These are phyloP conservation scores for Termitomyces sp. DNA, from an alignment of 768 basidiomycete species.

Conservation along the genomic window DNA sequence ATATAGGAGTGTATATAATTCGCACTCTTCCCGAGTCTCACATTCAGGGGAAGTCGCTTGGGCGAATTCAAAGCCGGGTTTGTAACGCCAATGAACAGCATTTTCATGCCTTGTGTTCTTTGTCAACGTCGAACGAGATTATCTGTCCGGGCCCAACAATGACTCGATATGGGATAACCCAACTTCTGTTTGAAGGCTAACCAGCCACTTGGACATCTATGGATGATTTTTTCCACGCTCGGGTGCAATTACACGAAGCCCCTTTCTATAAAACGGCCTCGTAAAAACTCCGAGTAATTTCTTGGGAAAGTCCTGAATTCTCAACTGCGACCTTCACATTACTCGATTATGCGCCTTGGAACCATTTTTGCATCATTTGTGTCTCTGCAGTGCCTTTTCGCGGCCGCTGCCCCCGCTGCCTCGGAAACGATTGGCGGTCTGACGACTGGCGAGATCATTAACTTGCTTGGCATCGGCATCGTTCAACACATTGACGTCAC, in stretches of 20 bases:
- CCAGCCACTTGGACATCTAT: background rate
- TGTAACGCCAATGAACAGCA: background rate
- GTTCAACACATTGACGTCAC: slow-evolving; percentile 32
- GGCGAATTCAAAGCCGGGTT: background rate
- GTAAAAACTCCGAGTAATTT: background rate
- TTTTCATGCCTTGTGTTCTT: background rate
- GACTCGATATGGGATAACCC: background rate
- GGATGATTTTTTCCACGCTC: slow-evolving; percentile 2
- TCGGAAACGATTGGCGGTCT: slow-evolving; percentile 15
- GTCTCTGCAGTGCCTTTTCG: slow-evolving; percentile 19
- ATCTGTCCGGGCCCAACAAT: background rate
- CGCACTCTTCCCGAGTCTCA: background rate
- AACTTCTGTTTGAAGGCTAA: background rate
- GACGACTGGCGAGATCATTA: slow-evolving; percentile 32
- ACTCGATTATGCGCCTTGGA: slow-evolving; percentile 6
- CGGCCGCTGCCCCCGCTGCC: slow-evolving; percentile 16
- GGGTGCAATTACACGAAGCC: background rate
- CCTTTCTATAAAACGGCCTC: background rate
- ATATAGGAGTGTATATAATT: background rate
- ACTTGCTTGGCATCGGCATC: slow-evolving; percentile 33
- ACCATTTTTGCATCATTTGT: slow-evolving; percentile 17
- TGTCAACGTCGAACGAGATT: background rate
- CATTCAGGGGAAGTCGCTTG: background rate
- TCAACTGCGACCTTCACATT: background rate
- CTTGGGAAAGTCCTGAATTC: background rate